Base-by-base conservation (phyloP, 2,329 filamentous ascomycete genomes). In the Neonectria ditissima region DNA sequence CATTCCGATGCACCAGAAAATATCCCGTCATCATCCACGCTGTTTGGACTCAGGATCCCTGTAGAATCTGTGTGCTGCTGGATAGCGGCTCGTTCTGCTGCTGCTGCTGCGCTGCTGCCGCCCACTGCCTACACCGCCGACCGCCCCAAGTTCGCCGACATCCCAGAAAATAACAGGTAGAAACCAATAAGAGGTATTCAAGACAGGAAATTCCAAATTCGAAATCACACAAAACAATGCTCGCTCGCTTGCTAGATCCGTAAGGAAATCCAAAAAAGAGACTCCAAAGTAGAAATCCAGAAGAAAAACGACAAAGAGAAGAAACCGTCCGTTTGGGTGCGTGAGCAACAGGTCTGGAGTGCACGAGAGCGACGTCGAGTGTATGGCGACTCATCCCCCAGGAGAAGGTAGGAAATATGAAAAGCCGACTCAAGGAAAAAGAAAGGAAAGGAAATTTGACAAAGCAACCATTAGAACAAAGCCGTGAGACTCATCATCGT, bases 281-380 rank as follows among this genome's bases (percentile, higher is more conserved):
- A 69, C 72, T 66, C 72, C 71, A 73, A 74, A 68, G 59, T 68
- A 72, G 69, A 73, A 70, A 74, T 74, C 69, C 69, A 71, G 69
- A 70, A 69, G 68, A 69, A 67, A 71, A 71, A 67, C 67, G 75
- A 74, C 68, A 74, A 71, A 76, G 69, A 72, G 75, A 77, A 75
- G 70, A 76, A 75, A 78, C 74, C 71, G 69, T 74, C 71, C 75
- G 69, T 77, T 72, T 77, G 74, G 73, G 76, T 83, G 82, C 82
- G 82, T 84, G 82, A 83, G 82, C 82, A 82, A 80, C 79, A 78
- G 76, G 70, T 81, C 79, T 82, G 77, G 74, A 76, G 71, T 77
- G 74, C 74, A 71, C 72, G 71, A 74, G 71, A 75, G 76, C 72
- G 67, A 74, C 73, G 62, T 74, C 70, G 61, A 73, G 66, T 75